Percentiles rank a stretch among this genome's conserved stretches.
phyloP scores from a whole-genome alignment of 179 eudicot genomes.

The Spergularia azorica region DNA sequence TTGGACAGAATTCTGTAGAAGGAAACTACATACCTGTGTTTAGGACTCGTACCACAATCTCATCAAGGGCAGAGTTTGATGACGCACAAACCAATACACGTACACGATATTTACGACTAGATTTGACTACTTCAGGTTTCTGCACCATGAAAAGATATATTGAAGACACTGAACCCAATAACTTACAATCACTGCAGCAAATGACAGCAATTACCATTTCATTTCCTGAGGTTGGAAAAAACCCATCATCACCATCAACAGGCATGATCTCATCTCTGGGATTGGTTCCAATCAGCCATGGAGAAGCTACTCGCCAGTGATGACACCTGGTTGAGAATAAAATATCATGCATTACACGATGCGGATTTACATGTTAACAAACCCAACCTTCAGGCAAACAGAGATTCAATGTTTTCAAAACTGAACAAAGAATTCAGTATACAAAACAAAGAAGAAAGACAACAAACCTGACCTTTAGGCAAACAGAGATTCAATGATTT shows the following conservation, averaged over 20 bases:
- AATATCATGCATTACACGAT: not conserved
- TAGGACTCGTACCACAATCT: constrained; percentile 82
- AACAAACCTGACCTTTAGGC: constrained; percentile 2
- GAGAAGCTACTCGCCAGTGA: constrained; percentile 88
- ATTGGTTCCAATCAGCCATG: constrained; percentile 75
- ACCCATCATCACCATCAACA: constrained; percentile 86
- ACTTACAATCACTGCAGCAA: constrained; percentile 16
- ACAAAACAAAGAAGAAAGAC: not conserved
- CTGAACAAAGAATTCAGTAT: not conserved
- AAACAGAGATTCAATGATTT: not conserved
- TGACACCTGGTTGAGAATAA: constrained; percentile 41
- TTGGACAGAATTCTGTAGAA: not conserved
- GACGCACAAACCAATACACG: constrained; percentile 98
- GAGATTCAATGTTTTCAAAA: not conserved
- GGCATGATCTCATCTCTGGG: constrained; percentile 90
- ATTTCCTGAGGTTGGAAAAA: constrained; percentile 80
- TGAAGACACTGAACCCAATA: constrained; percentile 9
- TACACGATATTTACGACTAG: constrained; percentile 87
- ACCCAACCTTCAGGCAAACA: not conserved
- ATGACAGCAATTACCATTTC: constrained; percentile 61
- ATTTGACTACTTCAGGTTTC: constrained; percentile 94
- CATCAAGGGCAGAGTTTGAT: constrained; percentile 98
- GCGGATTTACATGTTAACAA: not conserved
- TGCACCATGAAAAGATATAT: constrained; percentile 31
- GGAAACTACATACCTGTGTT: constrained; percentile 54